phyloP scores from a whole-genome alignment of 2,329 filamentous ascomycete genomes.

The Acephala macrosclerotiorum region DNA sequence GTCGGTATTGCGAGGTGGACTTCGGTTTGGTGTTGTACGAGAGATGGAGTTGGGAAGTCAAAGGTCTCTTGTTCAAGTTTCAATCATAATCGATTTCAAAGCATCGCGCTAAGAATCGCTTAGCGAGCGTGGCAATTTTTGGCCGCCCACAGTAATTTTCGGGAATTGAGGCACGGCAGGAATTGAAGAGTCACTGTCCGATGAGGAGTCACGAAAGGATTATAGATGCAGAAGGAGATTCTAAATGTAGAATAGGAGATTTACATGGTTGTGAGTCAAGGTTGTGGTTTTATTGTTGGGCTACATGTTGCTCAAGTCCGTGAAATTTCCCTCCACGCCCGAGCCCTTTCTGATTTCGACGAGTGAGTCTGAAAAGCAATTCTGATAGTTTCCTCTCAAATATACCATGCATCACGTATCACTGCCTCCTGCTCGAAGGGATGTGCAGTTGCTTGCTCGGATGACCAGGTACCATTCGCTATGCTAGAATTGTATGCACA shows the following conservation, averaged over 20 bases:
- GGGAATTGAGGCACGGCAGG: constrained; percentile 19
- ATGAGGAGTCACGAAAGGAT: not conserved
- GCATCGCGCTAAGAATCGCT: constrained; percentile 22
- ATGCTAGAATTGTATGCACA: constrained; percentile 34
- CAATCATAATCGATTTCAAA: constrained; percentile 23
- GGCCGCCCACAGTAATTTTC: constrained; percentile 25
- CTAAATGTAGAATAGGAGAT: not conserved
- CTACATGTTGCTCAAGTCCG: not conserved
- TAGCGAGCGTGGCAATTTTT: constrained; percentile 9
- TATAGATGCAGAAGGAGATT: not conserved
- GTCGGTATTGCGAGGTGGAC: constrained; percentile 65
- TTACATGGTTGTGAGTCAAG: not conserved
- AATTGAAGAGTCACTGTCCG: constrained; percentile 17
- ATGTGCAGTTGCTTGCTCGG: not conserved
- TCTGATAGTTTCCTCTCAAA: too few relatives aligned
- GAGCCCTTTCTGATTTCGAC: too few relatives aligned
- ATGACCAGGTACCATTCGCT: constrained; percentile 36
- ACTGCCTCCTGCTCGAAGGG: not conserved
- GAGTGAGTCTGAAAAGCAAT: too few relatives aligned
- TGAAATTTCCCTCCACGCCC: too few relatives aligned
- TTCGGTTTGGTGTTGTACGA: constrained; percentile 53
- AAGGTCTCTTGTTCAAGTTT: constrained; percentile 14
- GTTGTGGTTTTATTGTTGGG: not conserved
- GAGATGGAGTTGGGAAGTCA: constrained; percentile 28
- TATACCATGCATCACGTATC: too few relatives aligned